phyloP scores from a whole-genome alignment of 1,284 basidiomycete species.

The Moesziomyces parantarcticus region DNA sequence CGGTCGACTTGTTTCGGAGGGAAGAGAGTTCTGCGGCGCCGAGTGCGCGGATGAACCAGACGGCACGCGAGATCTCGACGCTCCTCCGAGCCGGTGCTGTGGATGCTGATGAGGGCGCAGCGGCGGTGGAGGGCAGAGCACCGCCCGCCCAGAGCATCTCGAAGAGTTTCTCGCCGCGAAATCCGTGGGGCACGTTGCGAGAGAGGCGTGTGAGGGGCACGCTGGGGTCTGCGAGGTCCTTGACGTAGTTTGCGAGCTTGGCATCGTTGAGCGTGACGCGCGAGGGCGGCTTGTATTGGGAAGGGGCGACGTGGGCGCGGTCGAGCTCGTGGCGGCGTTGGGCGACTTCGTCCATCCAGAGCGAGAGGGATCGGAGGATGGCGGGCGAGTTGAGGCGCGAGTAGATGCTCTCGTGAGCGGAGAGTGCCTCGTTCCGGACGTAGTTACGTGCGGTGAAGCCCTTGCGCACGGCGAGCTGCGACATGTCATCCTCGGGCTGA shows the following conservation, averaged over 20 bases:
- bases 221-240: constrained; percentile 86
- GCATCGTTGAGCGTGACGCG: constrained; percentile 89
- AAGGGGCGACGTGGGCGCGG: constrained; percentile 17
- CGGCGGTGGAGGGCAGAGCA: constrained; percentile 21
- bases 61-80: constrained; percentile 85
- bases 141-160: constrained; percentile 79
- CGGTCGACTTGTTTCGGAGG: constrained; percentile 42
- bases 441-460: constrained; percentile 75
- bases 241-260: constrained; percentile 87
- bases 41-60: constrained; percentile 94
- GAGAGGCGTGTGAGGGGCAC: constrained; percentile 88
- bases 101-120: constrained; percentile 2
- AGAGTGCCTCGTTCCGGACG: constrained; percentile 71
- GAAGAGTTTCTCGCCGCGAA: constrained; percentile 88
- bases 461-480: constrained; percentile 80
- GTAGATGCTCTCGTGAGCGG: constrained; percentile 72
- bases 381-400: constrained; percentile 69
- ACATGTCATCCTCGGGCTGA: constrained; percentile 85
- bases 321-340: constrained; percentile 39
- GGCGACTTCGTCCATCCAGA: constrained; percentile 50
- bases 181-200: constrained; percentile 90
- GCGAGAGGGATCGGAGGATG: constrained; percentile 32
- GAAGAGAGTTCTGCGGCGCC: constrained; percentile 87
- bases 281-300: constrained; percentile 51
- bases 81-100: constrained; percentile 72